phyloP scores from a whole-genome alignment of 495 filamentous ascomycete species.

The Xylaria venustula region DNA sequence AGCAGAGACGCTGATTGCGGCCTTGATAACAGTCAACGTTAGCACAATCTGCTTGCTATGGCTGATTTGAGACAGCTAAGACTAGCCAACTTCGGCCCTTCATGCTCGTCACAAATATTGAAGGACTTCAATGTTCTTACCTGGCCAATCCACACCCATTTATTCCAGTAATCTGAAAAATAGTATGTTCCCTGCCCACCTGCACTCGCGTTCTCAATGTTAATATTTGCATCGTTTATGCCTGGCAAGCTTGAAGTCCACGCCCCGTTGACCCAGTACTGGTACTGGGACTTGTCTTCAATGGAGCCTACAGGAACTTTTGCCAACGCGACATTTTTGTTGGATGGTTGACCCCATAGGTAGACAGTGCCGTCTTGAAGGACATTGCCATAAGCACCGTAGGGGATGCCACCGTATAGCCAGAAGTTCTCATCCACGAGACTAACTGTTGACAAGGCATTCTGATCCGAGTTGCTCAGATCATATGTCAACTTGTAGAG shows the following conservation, averaged over 20 bases:
- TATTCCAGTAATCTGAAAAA: constrained; percentile 23
- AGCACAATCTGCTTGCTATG: not conserved
- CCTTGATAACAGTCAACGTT: not conserved
- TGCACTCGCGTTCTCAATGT: constrained; percentile 25
- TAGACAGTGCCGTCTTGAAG: constrained; percentile 27
- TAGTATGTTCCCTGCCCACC: constrained; percentile 36
- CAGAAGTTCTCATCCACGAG: constrained; percentile 26
- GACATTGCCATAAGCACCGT: constrained; percentile 30
- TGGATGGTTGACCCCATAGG: constrained; percentile 25
- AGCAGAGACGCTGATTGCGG: constrained; percentile 15
- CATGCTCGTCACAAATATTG: no score
- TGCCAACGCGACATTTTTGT: constrained; percentile 23
- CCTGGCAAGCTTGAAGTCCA: constrained; percentile 24
- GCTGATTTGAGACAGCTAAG: not conserved
- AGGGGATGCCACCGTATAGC: constrained; percentile 24
- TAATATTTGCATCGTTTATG: constrained; percentile 16
- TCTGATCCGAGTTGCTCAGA: not conserved
- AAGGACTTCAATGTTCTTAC: constrained; percentile 1
- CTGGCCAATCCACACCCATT: constrained; percentile 36
- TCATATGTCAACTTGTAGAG: constrained; percentile 26
- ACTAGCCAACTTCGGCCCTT: no score
- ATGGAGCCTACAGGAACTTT: constrained; percentile 23
- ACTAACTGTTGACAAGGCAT: constrained; percentile 20
- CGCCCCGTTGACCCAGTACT: constrained; percentile 25
- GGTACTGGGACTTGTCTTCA: constrained; percentile 23